Percentiles rank a stretch among this genome's conserved stretches.
Evolutionary conservation across 495 filamentous ascomycete species (phyloP).

Genomic region (Pseudoneurospora amorphoporcata): DNA sequence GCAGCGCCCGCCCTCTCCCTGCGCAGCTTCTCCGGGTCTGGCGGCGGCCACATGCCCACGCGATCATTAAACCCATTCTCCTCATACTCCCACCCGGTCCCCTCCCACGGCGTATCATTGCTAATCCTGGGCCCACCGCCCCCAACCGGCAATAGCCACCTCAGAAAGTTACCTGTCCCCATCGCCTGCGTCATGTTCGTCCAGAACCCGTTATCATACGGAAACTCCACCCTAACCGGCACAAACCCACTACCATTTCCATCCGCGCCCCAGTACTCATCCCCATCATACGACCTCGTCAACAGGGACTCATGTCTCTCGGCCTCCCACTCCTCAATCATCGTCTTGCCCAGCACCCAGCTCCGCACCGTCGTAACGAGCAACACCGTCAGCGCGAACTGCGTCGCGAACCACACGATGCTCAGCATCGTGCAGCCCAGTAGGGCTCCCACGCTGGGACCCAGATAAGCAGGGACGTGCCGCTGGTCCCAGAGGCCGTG

Average conservation of each 20-base stretch:
- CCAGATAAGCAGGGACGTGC: slow-evolving; percentile 70
- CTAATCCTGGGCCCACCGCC: slow-evolving; percentile 28
- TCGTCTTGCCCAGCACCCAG: slow-evolving; percentile 49
- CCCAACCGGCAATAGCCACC: slow-evolving; percentile 42
- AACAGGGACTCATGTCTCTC: slow-evolving; percentile 74
- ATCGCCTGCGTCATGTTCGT: slow-evolving; percentile 79
- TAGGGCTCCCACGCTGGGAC: slow-evolving; percentile 55
- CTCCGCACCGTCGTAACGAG: slow-evolving; percentile 36
- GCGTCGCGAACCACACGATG: slow-evolving; percentile 48
- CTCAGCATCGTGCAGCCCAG: slow-evolving; percentile 55
- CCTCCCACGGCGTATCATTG: slow-evolving; percentile 4
- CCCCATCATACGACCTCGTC: slow-evolving; percentile 46
- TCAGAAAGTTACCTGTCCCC: slow-evolving; percentile 75
- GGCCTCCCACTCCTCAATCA: slow-evolving; percentile 91
- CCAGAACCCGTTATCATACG: slow-evolving; percentile 86
- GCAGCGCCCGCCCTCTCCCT: slow-evolving; percentile 12
- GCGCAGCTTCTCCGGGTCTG: slow-evolving; percentile 75
- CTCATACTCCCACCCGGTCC: slow-evolving; percentile 56
- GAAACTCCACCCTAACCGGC: slow-evolving; percentile 56
- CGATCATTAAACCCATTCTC: slow-evolving; percentile 81
- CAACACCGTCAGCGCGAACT: slow-evolving; percentile 57
- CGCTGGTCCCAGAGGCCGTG: slow-evolving; percentile 55
- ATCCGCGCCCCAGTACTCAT: slow-evolving; percentile 16
- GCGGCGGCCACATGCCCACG: slow-evolving; percentile 65
- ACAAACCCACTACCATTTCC: slow-evolving; percentile 53